A percentile compares a stretch with the other conserved stretches of the same genome.
phyloP scores from a whole-genome alignment of 176 grass and related monocot species.

The Triticum monococcum region DNA sequence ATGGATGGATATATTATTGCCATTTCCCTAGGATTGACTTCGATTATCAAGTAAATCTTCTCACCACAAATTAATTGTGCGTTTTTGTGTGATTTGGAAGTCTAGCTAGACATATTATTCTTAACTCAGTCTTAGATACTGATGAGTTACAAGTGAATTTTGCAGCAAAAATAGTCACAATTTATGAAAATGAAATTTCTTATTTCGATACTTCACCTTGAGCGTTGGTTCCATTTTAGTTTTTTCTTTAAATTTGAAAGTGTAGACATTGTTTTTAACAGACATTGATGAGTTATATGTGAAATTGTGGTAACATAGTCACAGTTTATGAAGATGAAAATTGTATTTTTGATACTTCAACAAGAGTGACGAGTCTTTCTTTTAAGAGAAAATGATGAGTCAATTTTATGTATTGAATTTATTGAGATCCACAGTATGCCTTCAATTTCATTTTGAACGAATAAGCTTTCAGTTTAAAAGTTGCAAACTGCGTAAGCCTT shows the following conservation, averaged over 20 bases:
- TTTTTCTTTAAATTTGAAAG: background rate
- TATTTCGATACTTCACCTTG: background rate
- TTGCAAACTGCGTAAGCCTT: background rate
- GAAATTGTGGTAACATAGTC: background rate
- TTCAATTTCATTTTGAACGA: background rate
- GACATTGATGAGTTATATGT: background rate
- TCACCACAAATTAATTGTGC: background rate
- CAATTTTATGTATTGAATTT: too few species aligned
- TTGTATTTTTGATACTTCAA: too few species aligned
- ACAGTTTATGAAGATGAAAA: background rate
- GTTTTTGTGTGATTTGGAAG: too few species aligned
- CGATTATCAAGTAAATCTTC: constrained; percentile 77
- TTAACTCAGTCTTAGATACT: background rate
- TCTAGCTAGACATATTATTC: background rate
- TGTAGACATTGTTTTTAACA: constrained; percentile 2
- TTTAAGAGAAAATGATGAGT: too few species aligned
- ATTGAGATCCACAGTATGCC: background rate
- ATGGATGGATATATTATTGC: constrained; percentile 83
- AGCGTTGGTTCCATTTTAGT: background rate
- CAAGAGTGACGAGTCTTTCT: too few species aligned
- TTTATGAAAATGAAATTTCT: background rate
- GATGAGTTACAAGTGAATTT: background rate
- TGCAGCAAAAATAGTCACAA: background rate
- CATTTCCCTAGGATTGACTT: constrained; percentile 72
- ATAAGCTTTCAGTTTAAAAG: background rate